A percentile compares a stretch with the other conserved stretches of the same genome.
These are phyloP conservation scores for Exophiala sp. DNA, from an alignment of 2,329 filamentous ascomycete genomes.

Conservation along the genomic window DNA sequence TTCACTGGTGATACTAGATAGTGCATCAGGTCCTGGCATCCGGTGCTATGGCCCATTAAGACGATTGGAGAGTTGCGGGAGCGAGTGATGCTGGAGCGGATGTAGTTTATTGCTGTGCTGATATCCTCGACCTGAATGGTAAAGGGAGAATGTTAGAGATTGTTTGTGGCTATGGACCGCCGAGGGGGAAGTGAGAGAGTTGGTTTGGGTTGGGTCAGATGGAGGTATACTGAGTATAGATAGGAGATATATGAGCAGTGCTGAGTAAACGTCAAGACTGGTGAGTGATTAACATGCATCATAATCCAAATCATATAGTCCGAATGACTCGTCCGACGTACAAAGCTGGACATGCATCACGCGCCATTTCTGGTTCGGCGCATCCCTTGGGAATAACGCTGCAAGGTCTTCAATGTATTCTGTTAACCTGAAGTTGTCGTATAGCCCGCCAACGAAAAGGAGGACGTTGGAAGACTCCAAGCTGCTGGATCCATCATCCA, in stretches of 20 bases:
- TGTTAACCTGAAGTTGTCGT: constrained; percentile 52
- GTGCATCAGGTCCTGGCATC: constrained; percentile 63
- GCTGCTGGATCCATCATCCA: neutral
- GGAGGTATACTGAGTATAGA: no score
- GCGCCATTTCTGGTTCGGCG: constrained; percentile 42
- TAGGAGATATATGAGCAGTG: no score
- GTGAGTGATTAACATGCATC: constrained; percentile 35
- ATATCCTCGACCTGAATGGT: constrained; percentile 45
- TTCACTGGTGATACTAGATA: constrained; percentile 45
- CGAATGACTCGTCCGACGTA: constrained; percentile 53
- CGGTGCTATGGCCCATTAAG: constrained; percentile 64
- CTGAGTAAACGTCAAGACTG: no score
- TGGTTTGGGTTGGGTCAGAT: no score
- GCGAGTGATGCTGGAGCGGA: constrained; percentile 32
- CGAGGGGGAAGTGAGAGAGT: neutral
- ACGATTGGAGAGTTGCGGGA: constrained; percentile 49
- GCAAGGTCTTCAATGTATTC: constrained; percentile 49
- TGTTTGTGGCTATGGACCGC: neutral
- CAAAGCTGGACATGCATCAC: constrained; percentile 48
- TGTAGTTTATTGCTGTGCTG: constrained; percentile 17
- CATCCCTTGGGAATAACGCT: constrained; percentile 35
- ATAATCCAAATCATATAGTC: constrained; percentile 46
- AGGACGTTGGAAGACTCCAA: constrained; percentile 36
- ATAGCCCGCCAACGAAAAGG: constrained; percentile 55
- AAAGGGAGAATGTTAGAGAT: neutral